Conservation (phyloP, 768 basidiomycete genomes). For the Rubroboletus satanas region DNA sequence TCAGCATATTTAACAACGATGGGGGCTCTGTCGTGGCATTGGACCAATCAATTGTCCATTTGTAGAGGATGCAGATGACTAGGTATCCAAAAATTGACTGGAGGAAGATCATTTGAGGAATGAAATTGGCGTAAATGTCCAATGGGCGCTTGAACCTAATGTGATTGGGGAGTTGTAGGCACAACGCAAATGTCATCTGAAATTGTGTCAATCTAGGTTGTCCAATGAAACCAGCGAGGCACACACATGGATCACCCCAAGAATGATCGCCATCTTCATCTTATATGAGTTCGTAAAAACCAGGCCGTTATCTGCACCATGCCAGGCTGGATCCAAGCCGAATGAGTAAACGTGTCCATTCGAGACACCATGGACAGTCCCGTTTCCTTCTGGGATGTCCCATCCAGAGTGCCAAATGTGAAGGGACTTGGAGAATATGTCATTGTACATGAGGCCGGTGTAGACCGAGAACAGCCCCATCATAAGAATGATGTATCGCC, state of each 20-base stretch:
- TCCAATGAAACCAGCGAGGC: constrained; percentile 24
- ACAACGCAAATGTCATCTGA: constrained; percentile 98
- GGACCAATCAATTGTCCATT: constrained; percentile 95
- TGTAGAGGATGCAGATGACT: constrained; percentile 91
- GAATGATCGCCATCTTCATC: constrained; percentile 98
- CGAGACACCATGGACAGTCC: constrained; percentile 46
- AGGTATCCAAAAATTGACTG: constrained; percentile 98
- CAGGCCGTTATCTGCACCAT: constrained; percentile 84
- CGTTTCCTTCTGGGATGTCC: constrained; percentile 56
- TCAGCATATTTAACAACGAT: constrained; percentile 91
- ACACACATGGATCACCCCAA: constrained; percentile 91
- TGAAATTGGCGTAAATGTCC: constrained; percentile 92
- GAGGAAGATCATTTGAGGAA: constrained; percentile 96
- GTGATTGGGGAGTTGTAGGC: constrained; percentile 94
- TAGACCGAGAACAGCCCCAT: constrained; percentile 98
- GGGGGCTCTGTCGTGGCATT: constrained; percentile 67
- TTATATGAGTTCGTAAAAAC: constrained; percentile 98
- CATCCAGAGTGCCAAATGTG: constrained; percentile 87
- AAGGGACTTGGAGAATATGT: constrained; percentile 92
- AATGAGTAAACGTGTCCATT: constrained; percentile 84
- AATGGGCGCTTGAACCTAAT: constrained; percentile 83
- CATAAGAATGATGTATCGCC: constrained; percentile 95
- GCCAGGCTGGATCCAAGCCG: constrained; percentile 94
- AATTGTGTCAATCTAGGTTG: constrained; percentile 12
- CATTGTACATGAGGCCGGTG: constrained; percentile 98